A percentile compares a stretch with the other conserved stretches of the same genome.
phyloP scores from a whole-genome alignment of 169 alveolate genomes.

The Cryptosporidium bovis region DNA sequence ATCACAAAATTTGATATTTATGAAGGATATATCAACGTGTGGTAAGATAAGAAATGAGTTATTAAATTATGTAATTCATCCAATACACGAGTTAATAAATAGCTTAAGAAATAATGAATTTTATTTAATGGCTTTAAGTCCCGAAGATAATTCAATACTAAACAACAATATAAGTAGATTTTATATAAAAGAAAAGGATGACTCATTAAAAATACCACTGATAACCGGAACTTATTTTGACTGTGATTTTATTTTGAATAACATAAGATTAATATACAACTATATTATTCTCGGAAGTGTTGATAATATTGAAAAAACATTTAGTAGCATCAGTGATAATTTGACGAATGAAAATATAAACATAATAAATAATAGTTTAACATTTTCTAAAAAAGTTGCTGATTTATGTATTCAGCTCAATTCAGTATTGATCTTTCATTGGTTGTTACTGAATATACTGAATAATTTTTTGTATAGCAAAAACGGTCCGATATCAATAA shows the following conservation, averaged over 20 bases:
- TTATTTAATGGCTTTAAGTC: constrained; percentile 33
- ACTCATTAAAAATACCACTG: constrained; percentile 35
- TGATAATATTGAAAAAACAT: background rate
- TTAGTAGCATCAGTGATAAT: background rate
- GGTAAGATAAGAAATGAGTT: constrained; percentile 59
- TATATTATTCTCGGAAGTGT: background rate
- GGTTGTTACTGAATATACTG: constrained; percentile 50
- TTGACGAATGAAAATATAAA: background rate
- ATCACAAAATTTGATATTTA: constrained; percentile 50
- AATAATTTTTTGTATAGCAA: constrained; percentile 53
- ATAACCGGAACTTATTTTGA: constrained; percentile 46
- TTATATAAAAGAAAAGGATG: background rate
- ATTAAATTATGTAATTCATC: constrained; percentile 66
- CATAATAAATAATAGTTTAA: background rate
- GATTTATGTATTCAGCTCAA: constrained; percentile 12
- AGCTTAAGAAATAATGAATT: constrained; percentile 29
- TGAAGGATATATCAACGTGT: constrained; percentile 10
- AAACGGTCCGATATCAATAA: constrained; percentile 49
- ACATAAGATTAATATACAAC: constrained; percentile 29
- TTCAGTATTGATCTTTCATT: constrained; percentile 46
- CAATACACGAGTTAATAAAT: constrained; percentile 61
- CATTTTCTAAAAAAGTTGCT: constrained; percentile 7
- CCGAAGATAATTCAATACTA: background rate
- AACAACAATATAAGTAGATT: constrained; percentile 4
- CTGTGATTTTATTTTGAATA: constrained; percentile 42